Base-by-base conservation (phyloP, 2,329 filamentous ascomycete species). In the Fusarium verticillioides region DNA sequence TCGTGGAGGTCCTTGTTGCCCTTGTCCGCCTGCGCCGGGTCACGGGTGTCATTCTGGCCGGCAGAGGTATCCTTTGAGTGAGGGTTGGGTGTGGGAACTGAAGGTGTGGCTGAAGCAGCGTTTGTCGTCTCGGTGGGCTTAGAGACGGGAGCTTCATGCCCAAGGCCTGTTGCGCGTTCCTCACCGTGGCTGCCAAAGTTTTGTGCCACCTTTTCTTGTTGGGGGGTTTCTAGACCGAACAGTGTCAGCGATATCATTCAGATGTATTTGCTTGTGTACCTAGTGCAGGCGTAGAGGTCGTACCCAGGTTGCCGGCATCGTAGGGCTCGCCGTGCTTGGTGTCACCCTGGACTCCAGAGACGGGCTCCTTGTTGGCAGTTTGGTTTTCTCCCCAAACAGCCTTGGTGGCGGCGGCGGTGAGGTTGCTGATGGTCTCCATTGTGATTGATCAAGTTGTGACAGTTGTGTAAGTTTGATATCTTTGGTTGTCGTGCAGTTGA, bases 261-360 rank as follows among this genome's bases (percentile, higher is more conserved):
- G 28, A 9, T n/a, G 21, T 26, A 47, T 26, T 40, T 37, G 11
- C 36, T 28, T 61, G 12, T 21, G n/a, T 30, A 21, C 26, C 13
- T 47, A 37, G 50, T 36, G 19, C 30, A 50, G 21, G 36, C 28
- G 36, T 40, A 23, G 40, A 56, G 18, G 15, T 60, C 78, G 46
- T 87, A 84, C 89, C 87, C n/a, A 89, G 83, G 80, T 96, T 96
- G 54, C 94, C 94, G 65, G 90, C 90, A 79, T 96, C 94, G 77
- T 91, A 97, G 1, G 94, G 94, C 80, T 96, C 91, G 18, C 88
- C 89, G 47, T 86, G 86, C 30, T 87, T 87, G 9, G 93, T 92
- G 79, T 92, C 84, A 43, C 94, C 94, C 64, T 87, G 84, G 58
- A 89, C 84, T 28, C 94, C 94, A 26, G 93, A 92, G 49, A 95